Percentiles rank a stretch among this genome's conserved stretches.
These are phyloP conservation scores for Arachnopeziza araneosa DNA, from an alignment of 2,329 filamentous ascomycete species.

Conservation along the genomic window DNA sequence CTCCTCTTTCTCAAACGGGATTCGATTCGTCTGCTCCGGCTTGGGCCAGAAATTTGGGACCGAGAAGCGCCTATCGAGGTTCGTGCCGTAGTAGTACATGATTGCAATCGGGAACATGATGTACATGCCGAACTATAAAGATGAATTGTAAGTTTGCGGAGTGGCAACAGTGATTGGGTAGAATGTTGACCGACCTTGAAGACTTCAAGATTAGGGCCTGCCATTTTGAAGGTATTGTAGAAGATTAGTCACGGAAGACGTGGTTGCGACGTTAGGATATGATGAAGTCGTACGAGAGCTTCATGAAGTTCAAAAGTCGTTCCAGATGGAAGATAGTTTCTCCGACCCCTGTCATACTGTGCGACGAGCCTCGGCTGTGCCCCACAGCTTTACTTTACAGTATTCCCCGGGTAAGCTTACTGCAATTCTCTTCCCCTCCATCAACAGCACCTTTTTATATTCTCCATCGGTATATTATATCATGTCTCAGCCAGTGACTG, in stretches of 20 bases:
- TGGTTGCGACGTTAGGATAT: background rate
- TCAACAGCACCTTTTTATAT: background rate
- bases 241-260: background rate
- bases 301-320: background rate
- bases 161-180: background rate
- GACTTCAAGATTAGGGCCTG: conserved; percentile 84
- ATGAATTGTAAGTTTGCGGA: conserved; percentile 1
- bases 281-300: background rate
- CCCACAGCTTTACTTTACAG: conserved; percentile 6
- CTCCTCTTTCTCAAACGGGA: conserved; percentile 74
- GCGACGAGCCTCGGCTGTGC: conserved; percentile 1
- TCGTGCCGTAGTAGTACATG: conserved; percentile 99
- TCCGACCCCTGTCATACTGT: background rate
- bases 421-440: background rate
- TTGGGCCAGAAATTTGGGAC: conserved; percentile 94
- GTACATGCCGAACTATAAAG: conserved; percentile 85
- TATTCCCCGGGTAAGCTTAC: no score
- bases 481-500: conserved; percentile 24
- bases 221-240: conserved; percentile 47
- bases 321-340: background rate
- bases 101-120: conserved; percentile 97
- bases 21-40: conserved; percentile 66
- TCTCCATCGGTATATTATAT: background rate
- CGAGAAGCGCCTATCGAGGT: conserved; percentile 86
- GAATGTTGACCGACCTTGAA: conserved; percentile 65